Conservation (phyloP, 2,329 filamentous ascomycete species). For the Camillea tinctor region DNA sequence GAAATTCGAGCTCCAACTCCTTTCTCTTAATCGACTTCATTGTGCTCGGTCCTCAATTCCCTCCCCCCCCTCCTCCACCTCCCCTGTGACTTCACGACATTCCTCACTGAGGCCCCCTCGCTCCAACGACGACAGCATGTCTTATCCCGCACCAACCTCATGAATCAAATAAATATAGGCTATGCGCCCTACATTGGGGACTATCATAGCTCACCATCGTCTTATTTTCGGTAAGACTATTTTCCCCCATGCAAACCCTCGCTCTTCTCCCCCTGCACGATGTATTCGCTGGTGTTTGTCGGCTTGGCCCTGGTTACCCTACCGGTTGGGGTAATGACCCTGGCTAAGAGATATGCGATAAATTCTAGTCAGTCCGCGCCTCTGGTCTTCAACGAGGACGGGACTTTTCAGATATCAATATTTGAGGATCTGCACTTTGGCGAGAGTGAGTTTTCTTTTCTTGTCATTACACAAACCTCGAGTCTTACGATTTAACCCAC, state of each 20-base stretch:
- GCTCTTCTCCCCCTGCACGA: slow-evolving; percentile 2
- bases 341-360: slow-evolving; percentile 19
- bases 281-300: slow-evolving; percentile 2
- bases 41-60: no score
- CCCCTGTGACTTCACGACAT: slow-evolving; percentile 1
- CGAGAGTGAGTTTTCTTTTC: slow-evolving; percentile 48
- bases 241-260: neutral
- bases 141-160: slow-evolving; percentile 4
- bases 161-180: slow-evolving; percentile 31
- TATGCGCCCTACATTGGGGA: slow-evolving; percentile 10
- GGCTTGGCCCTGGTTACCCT: slow-evolving; percentile 8
- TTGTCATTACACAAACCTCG: no score
- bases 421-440: slow-evolving; percentile 73
- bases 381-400: slow-evolving; percentile 40
- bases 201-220: slow-evolving; percentile 1
- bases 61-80: no score
- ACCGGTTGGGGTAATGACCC: slow-evolving; percentile 10
- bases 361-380: slow-evolving; percentile 20
- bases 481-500: neutral
- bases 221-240: slow-evolving; percentile 17
- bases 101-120: neutral
- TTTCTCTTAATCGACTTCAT: no score
- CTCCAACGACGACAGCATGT: neutral
- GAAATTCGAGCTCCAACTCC: no score
- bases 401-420: slow-evolving; percentile 54